These are phyloP conservation scores for Paspalum notatum DNA, from an alignment of 176 grass and related monocot genomes.

Conservation along the genomic window DNA sequence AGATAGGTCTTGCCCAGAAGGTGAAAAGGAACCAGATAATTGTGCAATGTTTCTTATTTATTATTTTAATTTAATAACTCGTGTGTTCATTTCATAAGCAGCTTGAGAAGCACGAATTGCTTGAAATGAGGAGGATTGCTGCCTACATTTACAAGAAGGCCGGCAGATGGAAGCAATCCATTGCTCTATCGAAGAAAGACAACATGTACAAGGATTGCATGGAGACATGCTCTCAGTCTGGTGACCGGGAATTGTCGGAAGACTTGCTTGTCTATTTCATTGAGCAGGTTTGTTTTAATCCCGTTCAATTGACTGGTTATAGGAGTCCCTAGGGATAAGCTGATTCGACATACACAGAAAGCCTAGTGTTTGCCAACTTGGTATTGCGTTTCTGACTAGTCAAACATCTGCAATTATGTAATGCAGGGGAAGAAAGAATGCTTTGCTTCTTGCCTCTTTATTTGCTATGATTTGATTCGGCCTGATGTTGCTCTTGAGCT, in stretches of 20 bases:
- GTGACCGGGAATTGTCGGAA: constrained; percentile 85
- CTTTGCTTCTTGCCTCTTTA: constrained; percentile 93
- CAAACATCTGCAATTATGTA: constrained; percentile 26
- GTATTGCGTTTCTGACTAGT: constrained; percentile 28
- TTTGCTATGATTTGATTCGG: constrained; percentile 90
- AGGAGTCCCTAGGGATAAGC: background rate
- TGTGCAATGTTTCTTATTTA: constrained; percentile 8
- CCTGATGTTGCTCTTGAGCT: constrained; percentile 84
- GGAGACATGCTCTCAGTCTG: constrained; percentile 98
- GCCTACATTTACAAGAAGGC: constrained; percentile 99
- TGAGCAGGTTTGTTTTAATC: constrained; percentile 64
- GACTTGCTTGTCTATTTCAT: constrained; percentile 97
- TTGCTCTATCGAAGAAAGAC: constrained; percentile 94
- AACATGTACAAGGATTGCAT: constrained; percentile 99
- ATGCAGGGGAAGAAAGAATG: constrained; percentile 99
- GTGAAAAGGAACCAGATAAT: constrained; percentile 46
- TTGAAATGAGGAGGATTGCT: constrained; percentile 98
- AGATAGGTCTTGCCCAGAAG: constrained; percentile 98
- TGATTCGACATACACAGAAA: background rate
- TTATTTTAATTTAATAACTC: constrained; percentile 21
- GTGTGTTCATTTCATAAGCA: constrained; percentile 44
- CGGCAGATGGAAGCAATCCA: constrained; percentile 98
- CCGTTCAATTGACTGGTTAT: background rate
- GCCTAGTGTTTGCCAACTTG: background rate
- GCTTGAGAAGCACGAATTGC: constrained; percentile 98